phyloP scores from a whole-genome alignment of 2,329 filamentous ascomycete genomes.

The Herpotrichia juniperi region DNA sequence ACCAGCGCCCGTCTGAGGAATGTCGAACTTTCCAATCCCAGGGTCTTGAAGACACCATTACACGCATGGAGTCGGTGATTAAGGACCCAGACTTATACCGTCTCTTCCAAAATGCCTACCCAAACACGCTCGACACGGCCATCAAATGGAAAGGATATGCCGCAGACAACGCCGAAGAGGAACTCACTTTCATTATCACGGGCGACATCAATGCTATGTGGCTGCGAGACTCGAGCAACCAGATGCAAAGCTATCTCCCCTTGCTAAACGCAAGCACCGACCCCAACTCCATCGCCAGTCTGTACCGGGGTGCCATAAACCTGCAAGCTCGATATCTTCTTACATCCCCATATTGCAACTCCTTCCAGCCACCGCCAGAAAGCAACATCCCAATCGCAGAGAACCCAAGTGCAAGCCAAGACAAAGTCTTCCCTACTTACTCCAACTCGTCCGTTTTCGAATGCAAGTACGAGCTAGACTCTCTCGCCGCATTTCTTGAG shows the following conservation, averaged over 20 bases:
- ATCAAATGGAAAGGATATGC: conserved; percentile 70
- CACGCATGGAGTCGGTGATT: conserved; percentile 46
- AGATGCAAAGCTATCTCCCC: conserved; percentile 72
- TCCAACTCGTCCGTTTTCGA: conserved; percentile 55
- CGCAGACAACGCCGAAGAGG: conserved; percentile 64
- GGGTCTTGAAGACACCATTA: conserved; percentile 48
- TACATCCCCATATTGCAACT: conserved; percentile 62
- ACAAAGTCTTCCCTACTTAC: conserved; percentile 52
- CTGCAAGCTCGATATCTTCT: conserved; percentile 72
- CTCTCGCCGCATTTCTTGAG: conserved; percentile 57
- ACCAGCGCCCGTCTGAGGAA: conserved; percentile 49
- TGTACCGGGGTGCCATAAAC: conserved; percentile 75
- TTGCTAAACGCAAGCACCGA: conserved; percentile 62
- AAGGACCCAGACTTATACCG: conserved; percentile 67
- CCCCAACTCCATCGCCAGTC: conserved; percentile 65
- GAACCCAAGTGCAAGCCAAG: conserved; percentile 48
- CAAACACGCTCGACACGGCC: conserved; percentile 77
- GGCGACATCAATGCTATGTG: conserved; percentile 65
- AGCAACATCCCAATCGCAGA: conserved; percentile 48
- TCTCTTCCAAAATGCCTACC: conserved; percentile 74
- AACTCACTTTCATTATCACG: conserved; percentile 66
- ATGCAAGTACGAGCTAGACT: conserved; percentile 62
- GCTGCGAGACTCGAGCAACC: conserved; percentile 65
- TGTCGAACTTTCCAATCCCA: conserved; percentile 56
- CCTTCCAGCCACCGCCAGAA: conserved; percentile 58